Conservation (phyloP, 164 flowering plant species). For the Chimonanthus salicifolius region DNA sequence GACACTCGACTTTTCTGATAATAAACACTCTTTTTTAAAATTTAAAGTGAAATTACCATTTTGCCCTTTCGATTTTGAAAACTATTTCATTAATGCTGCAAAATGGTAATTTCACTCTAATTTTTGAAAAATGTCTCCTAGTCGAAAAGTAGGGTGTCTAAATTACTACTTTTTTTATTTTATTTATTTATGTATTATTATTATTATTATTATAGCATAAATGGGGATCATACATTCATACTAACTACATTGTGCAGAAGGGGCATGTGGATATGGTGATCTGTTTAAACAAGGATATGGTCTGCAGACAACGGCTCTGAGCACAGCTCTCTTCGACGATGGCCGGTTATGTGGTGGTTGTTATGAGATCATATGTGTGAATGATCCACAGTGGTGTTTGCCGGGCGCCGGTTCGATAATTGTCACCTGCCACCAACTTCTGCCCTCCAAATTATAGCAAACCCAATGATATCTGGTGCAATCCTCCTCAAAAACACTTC, state of each 20-base stretch:
- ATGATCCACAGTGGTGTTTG: slow-evolving; percentile 11
- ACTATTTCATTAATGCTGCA: too few relatives aligned
- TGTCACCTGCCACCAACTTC: slow-evolving; percentile 30
- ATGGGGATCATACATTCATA: too few relatives aligned
- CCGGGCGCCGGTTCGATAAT: slow-evolving; percentile 1
- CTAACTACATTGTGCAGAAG: not conserved
- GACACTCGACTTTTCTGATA: too few relatives aligned
- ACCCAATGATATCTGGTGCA: slow-evolving; percentile 22
- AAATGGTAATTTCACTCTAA: too few relatives aligned
- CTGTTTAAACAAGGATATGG: slow-evolving; percentile 25
- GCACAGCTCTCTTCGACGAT: slow-evolving; percentile 26
- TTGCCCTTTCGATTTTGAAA: too few relatives aligned
- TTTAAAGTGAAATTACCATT: too few relatives aligned
- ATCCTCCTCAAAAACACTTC: slow-evolving; percentile 29
- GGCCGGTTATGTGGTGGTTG: slow-evolving; percentile 26
- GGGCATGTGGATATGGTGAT: slow-evolving; percentile 34
- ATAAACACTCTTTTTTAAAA: too few relatives aligned
- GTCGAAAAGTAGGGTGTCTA: too few relatives aligned
- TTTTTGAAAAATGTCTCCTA: too few relatives aligned
- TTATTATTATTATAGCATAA: too few relatives aligned
- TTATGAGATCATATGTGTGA: slow-evolving; percentile 21
- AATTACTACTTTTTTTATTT: too few relatives aligned
- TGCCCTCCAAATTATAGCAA: slow-evolving; percentile 23
- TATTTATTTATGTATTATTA: too few relatives aligned
- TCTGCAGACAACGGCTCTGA: slow-evolving; percentile 26